Base-by-base conservation (phyloP, 1,139 yeast species). In the Suhomyces guaymorum region DNA sequence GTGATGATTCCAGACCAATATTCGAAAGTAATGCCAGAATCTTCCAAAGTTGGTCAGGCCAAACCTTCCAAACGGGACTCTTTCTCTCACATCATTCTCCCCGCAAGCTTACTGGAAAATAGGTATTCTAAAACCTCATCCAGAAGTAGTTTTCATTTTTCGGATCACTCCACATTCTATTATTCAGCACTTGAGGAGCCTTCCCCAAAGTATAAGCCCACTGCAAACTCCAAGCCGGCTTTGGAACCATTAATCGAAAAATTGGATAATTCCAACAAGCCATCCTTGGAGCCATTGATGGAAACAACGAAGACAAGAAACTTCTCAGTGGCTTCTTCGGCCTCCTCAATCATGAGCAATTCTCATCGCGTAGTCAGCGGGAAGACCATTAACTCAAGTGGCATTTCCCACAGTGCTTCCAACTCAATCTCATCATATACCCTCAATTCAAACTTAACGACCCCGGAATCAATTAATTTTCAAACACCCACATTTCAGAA, bases 261-360 rank as follows among this genome's bases (percentile, higher is more conserved):
- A 10, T 8, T n/a, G 3, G 21, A 16, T n/a, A n/a, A n/a, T n/a
- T n/a, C n/a, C n/a, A n/a, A n/a, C n/a, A 27, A 27, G 15, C 19
- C 7, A 14, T 20, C 31, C 7, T 31, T 20, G 4, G 12, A 18
- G 11, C 32, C 28, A 8, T 9, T 19, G 7, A 7, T 18, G 4
- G 39, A 35, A 7, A 14, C 10, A 10, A 10, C n/a, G 3, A 18
- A 16, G 9, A 15, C 25, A 4, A 38, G 54, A 26, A 54, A 49
- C 22, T 25, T 36, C 11, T 48, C 55, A 9, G 44, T 42, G 4
- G 43, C 57, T 1, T 51, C 58, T 2, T 42, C 52, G 11, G 29
- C 47, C 3, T 51, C 57, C 5, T 55, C 60, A 2, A 45, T 54
- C 3, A 53, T 53, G 56, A 55, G 58, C 37, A 46, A 47, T 18